Base-by-base conservation (phyloP, 768 basidiomycete genomes). In the Tubosaeta brunneosetosa region DNA sequence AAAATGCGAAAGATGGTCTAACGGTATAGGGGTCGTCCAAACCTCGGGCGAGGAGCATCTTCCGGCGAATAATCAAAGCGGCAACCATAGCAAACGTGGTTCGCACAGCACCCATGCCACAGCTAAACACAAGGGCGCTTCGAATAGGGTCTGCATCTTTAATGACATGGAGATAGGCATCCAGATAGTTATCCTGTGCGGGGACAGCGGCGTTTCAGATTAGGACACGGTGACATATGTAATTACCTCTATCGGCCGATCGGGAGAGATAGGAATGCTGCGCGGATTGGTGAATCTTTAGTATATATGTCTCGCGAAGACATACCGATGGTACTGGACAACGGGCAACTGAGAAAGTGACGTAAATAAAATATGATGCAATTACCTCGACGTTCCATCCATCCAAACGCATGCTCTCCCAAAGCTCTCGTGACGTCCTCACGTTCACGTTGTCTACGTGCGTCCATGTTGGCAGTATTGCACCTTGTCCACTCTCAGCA, bases 41-140 rank as follows among this genome's bases (percentile, higher is more conserved):
- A 1, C 90, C 91, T 27, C 75, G 71, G 14, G 77, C 60, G 6
- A 86, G 65, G 32, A 84, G 64, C 60, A 91, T 87, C 61, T 86
- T 89, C 44, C 95, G 76, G 40, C 95, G 77, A 2, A 97, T 77
- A 33, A 99, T 76, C 51, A 85, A 83, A 1, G 95, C 94, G 7
- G 93, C 91, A n/a, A 86, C 81, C 97, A 98, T 98, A 3, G 91
- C 93, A 64, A 97, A 98, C 0, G 94, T 97, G 3, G 94, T 94
- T 17, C 95, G 81, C 1, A 97, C 94, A 3, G 91, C 92, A 42
- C 97, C 97, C 84, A 95, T 93, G 31, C 97, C 95, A 66, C 95
- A 97, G 45, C 89, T 93, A 67, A 98, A 97, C 4, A 98, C 88
- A 17, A 98, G 74, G 0, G 88, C 84, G 0, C 92, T 93, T 16